These are phyloP conservation scores for Pulveroboletus sp. DNA, from an alignment of 768 basidiomycete species.

Conservation along the genomic window DNA sequence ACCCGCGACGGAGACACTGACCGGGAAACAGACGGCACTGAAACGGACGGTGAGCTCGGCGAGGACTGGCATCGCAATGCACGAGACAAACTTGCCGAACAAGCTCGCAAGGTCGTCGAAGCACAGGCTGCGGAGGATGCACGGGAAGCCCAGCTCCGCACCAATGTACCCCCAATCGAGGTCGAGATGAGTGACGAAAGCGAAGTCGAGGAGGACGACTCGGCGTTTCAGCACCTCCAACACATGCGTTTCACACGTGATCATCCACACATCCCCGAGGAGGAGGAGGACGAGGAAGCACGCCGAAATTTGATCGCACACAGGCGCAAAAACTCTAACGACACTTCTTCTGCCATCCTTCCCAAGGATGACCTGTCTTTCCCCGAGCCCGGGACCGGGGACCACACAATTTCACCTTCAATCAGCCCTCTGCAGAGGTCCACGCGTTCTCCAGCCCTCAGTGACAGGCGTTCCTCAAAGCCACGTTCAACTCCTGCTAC, in stretches of 20 bases:
- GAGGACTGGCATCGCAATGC: slow-evolving; percentile 66
- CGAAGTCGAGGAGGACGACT: slow-evolving; percentile 58
- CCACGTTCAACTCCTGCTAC: slow-evolving; percentile 27
- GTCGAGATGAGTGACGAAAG: slow-evolving; percentile 80
- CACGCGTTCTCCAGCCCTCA: slow-evolving; percentile 18
- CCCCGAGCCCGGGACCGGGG: slow-evolving; percentile 7
- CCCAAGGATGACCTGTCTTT: slow-evolving; percentile 17
- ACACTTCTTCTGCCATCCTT: slow-evolving; percentile 34
- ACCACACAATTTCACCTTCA: slow-evolving; percentile 12
- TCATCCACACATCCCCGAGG: slow-evolving; percentile 66
- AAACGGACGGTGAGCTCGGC: slow-evolving; percentile 48
- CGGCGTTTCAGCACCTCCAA: slow-evolving; percentile 33
- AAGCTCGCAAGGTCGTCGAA: slow-evolving; percentile 60
- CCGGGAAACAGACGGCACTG: slow-evolving; percentile 45
- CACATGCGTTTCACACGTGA: slow-evolving; percentile 39
- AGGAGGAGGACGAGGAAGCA: slow-evolving; percentile 57
- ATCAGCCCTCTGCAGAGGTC: slow-evolving; percentile 16
- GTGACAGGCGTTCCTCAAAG: slow-evolving; percentile 20
- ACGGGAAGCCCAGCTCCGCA: slow-evolving; percentile 42
- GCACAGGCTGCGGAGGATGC: slow-evolving; percentile 38
- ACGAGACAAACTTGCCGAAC: slow-evolving; percentile 63
- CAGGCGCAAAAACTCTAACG: slow-evolving; percentile 20
- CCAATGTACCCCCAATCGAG: slow-evolving; percentile 59
- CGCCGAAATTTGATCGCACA: slow-evolving; percentile 24
- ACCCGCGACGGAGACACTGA: slow-evolving; percentile 52